Evolutionary conservation across 2,329 filamentous ascomycete species (phyloP).

Genomic region (Metarhizium album): DNA sequence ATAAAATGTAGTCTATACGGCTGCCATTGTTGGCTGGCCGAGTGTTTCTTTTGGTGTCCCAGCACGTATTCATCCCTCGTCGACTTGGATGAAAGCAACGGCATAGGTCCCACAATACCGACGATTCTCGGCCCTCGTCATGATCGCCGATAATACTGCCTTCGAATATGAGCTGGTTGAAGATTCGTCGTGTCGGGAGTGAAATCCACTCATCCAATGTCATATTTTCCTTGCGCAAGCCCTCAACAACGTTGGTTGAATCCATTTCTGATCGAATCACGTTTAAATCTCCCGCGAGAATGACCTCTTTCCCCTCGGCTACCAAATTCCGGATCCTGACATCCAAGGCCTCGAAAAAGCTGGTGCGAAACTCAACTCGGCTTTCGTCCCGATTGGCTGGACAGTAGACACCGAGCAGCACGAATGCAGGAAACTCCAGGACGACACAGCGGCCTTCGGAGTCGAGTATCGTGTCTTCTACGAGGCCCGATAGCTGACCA

Average conservation of each 20-base stretch:
- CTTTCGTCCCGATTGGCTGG: slow-evolving; percentile 81
- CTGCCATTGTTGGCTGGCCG: slow-evolving; percentile 89
- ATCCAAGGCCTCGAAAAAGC: slow-evolving; percentile 72
- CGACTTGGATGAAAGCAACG: slow-evolving; percentile 71
- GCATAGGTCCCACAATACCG: slow-evolving; percentile 75
- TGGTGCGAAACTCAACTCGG: slow-evolving; percentile 70
- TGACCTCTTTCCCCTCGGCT: slow-evolving; percentile 69
- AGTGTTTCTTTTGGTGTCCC: slow-evolving; percentile 92
- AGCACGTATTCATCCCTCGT: slow-evolving; percentile 90
- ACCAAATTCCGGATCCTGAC: slow-evolving; percentile 75
- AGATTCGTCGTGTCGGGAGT: slow-evolving; percentile 59
- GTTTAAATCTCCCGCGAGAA: slow-evolving; percentile 84
- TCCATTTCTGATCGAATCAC: slow-evolving; percentile 62
- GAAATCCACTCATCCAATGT: slow-evolving; percentile 63
- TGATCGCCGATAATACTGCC: slow-evolving; percentile 56
- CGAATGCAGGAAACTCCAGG: slow-evolving; percentile 89
- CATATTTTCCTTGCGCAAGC: slow-evolving; percentile 58
- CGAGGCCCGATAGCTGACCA: slow-evolving; percentile 49
- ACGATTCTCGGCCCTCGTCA: slow-evolving; percentile 57
- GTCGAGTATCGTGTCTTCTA: slow-evolving; percentile 68
- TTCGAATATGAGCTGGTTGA: slow-evolving; percentile 75
- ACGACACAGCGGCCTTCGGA: slow-evolving; percentile 86
- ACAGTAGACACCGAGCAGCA: slow-evolving; percentile 85
- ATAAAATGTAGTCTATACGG: slow-evolving; percentile 88
- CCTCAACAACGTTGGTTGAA: slow-evolving; percentile 62